Evolutionary conservation across 805 yeast genomes (phyloP), one percentile per base, ranked within the genome.

Genomic region (Candida boidinii): DNA sequence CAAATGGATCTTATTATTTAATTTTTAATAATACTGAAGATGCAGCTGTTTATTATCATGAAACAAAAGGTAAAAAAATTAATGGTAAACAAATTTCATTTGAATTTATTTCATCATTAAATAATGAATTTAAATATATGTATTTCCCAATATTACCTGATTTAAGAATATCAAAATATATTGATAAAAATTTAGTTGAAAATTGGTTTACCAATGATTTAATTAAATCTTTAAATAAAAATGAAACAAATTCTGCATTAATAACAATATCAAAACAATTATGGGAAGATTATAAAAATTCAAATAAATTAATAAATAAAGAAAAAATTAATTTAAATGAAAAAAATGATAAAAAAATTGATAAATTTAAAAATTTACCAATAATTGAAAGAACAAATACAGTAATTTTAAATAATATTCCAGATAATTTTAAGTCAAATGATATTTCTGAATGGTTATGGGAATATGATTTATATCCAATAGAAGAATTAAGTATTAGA

Each of bases 1-100:
- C 70, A 19, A 54, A 62, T 37, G 68, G 70, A 26, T 62, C 66
- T 4, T 76, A 74, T 48, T 79, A 68, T 47, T 50, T 80, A 23
- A 48, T 73, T 6, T 80, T 80, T 45, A 58, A 59, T 4, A 52
- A 58, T 25, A 47, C 51, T 24, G 58, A 61, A 17, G 67, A 64
- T 14, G 84, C 86, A 0, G 60, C 70, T 15, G 60, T 60, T 4
- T 79, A 68, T 48, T 62, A 60, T 51, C 46, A 60, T 15, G 82
- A 76, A 41, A 69, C 79, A 1, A 37, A 48, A 10, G 64, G 66
- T 7, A 64, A 68, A 33, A 56, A 59, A 34, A 45, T 78, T 23
- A 69, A 76, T 42, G 84, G 85, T 1, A 46, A 62, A 29, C 59
- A 57, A 17, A 45, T 73, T 14, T 52, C 64, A 18, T 52, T 74